These are phyloP conservation scores for Ceratocystis papillata DNA, from an alignment of 2,329 filamentous ascomycete species.

Conservation along the genomic window DNA sequence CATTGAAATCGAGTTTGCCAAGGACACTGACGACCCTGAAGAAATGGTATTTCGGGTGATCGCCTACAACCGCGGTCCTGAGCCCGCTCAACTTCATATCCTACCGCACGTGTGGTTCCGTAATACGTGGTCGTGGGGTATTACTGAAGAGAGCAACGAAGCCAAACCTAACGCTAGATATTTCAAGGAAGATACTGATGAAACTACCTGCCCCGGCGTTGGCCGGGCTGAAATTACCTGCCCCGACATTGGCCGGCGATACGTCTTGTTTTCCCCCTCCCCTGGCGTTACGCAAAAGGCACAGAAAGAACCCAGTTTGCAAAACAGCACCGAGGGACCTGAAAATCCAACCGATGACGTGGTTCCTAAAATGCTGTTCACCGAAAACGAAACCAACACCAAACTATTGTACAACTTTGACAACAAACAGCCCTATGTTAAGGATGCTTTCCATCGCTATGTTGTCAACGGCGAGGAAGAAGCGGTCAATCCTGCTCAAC, in stretches of 20 bases:
- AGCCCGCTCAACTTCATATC: slow-evolving; percentile 84
- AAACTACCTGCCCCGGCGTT: slow-evolving; percentile 47
- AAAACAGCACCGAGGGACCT: slow-evolving; percentile 35
- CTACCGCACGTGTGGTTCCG: slow-evolving; percentile 93
- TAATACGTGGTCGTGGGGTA: slow-evolving; percentile 94
- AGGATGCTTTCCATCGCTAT: slow-evolving; percentile 85
- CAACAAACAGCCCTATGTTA: slow-evolving; percentile 77
- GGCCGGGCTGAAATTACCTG: slow-evolving; percentile 48
- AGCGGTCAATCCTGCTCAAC: slow-evolving; percentile 67
- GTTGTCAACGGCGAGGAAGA: slow-evolving; percentile 73
- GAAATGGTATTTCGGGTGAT: slow-evolving; percentile 90
- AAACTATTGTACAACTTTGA: slow-evolving; percentile 62
- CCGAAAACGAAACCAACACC: slow-evolving; percentile 90
- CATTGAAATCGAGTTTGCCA: slow-evolving; percentile 91
- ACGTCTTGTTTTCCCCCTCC: slow-evolving; percentile 76
- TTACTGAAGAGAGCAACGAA: slow-evolving; percentile 63
- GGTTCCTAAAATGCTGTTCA: slow-evolving; percentile 76
- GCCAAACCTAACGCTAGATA: slow-evolving; percentile 70
- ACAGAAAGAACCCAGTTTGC: too few species aligned
- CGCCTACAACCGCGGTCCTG: slow-evolving; percentile 87
- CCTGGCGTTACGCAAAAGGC: slow-evolving; percentile 52
- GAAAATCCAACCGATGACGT: slow-evolving; percentile 52
- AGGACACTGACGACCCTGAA: slow-evolving; percentile 83
- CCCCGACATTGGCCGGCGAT: slow-evolving; percentile 67
- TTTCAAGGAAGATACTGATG: slow-evolving; percentile 35